phyloP scores from a whole-genome alignment of 2,329 filamentous ascomycete species.

The Microascus cirrosus region DNA sequence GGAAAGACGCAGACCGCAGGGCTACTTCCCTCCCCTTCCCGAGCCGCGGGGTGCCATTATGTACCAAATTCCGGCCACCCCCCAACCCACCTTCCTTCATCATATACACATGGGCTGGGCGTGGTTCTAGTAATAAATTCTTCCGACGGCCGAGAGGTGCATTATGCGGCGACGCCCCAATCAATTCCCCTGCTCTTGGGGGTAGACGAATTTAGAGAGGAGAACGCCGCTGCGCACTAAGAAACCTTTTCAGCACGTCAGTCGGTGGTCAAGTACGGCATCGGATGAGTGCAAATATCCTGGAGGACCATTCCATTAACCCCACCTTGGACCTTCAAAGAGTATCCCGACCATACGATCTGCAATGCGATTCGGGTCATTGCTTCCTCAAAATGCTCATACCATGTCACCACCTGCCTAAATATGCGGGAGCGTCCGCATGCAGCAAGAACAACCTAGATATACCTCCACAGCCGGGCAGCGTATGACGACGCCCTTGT shows the following conservation, averaged over 20 bases:
- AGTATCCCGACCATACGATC: background rate
- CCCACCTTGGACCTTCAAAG: background rate
- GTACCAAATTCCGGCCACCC: background rate
- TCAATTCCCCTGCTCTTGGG: background rate
- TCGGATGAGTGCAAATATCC: too few species aligned
- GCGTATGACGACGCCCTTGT: background rate
- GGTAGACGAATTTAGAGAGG: background rate
- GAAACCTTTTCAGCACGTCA: background rate
- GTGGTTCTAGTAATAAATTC: background rate
- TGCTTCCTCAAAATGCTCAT: background rate
- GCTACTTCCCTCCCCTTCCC: background rate
- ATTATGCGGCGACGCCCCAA: background rate
- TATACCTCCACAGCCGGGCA: background rate
- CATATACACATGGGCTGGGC: background rate
- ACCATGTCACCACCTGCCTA: background rate
- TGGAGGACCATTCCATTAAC: too few species aligned
- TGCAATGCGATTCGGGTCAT: background rate
- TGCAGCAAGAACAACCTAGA: background rate
- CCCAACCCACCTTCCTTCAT: background rate
- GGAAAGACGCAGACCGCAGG: background rate
- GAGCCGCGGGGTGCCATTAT: too few species aligned
- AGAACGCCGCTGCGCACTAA: background rate
- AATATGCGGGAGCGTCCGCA: background rate
- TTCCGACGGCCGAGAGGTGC: background rate
- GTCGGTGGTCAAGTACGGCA: too few species aligned